Evolutionary conservation across 495 filamentous ascomycete genomes (phyloP).

Genomic region (Penicillium ucsense): DNA sequence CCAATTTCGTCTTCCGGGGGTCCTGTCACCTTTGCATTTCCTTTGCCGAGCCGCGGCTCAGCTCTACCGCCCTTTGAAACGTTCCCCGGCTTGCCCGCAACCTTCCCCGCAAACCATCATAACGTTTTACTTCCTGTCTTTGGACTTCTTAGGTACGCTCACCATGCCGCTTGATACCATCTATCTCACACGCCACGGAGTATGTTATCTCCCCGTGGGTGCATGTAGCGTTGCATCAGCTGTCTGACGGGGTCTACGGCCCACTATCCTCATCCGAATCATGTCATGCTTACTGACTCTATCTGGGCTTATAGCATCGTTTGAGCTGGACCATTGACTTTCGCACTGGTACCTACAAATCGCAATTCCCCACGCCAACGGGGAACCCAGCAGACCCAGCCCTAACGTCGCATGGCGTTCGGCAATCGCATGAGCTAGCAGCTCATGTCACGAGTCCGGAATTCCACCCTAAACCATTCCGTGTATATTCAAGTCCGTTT

Average conservation of each 20-base stretch:
- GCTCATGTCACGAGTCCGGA: conserved; percentile 47
- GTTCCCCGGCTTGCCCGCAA: conserved; percentile 8
- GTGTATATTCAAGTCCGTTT: conserved; percentile 76
- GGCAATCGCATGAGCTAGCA: conserved; percentile 73
- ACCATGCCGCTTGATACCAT: conserved; percentile 60
- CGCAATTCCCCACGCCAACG: conserved; percentile 65
- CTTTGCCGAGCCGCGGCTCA: conserved; percentile 9
- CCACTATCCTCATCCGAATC: no score
- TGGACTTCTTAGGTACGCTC: not conserved
- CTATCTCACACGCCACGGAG: conserved; percentile 78
- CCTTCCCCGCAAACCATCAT: conserved; percentile 9
- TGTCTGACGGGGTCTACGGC: no score
- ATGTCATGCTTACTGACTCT: not conserved
- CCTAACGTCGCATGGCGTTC: conserved; percentile 73
- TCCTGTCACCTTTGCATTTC: no score
- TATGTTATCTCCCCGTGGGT: conserved; percentile 33
- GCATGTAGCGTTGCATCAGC: no score
- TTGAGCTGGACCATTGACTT: conserved; percentile 79
- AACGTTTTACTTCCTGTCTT: not conserved
- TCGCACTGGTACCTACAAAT: conserved; percentile 60
- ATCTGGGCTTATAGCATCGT: conserved; percentile 66
- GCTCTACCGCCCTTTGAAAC: conserved; percentile 10
- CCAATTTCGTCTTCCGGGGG: no score
- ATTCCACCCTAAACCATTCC: conserved; percentile 53
- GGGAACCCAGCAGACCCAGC: conserved; percentile 80